Conservation (phyloP, 495 filamentous ascomycete species). For the Peziza echinospora region DNA sequence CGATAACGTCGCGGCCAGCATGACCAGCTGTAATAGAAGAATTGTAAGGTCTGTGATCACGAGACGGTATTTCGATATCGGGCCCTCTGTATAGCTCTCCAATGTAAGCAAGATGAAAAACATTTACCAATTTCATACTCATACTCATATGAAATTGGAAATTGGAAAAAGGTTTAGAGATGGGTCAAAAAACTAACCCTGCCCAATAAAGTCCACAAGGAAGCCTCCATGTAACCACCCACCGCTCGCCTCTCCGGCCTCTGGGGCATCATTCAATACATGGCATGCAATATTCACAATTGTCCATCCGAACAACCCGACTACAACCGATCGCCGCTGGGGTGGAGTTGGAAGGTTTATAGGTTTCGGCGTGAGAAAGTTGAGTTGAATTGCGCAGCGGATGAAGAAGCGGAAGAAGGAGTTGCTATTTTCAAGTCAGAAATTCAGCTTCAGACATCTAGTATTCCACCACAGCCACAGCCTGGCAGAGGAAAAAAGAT, state of each 20-base stretch:
- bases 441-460: background rate
- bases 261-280: slow-evolving; percentile 28
- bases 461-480: background rate
- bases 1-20: slow-evolving; percentile 11
- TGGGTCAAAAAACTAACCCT: slow-evolving; percentile 18
- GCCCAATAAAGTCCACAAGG: slow-evolving; percentile 53
- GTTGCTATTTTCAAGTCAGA: slow-evolving; percentile 26
- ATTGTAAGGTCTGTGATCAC: slow-evolving; percentile 9
- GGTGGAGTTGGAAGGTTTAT: slow-evolving; percentile 30
- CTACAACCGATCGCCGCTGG: slow-evolving; percentile 32
- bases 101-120: too few relatives aligned
- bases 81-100: too few relatives aligned
- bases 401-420: slow-evolving; percentile 39
- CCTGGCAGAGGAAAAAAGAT: background rate
- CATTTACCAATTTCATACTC: too few relatives aligned
- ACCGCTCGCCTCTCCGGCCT: slow-evolving; percentile 39
- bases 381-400: slow-evolving; percentile 37
- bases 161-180: too few relatives aligned
- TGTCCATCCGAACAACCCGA: slow-evolving; percentile 34
- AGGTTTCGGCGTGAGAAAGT: slow-evolving; percentile 47
- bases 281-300: slow-evolving; percentile 39
- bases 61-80: slow-evolving; percentile 17
- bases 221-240: slow-evolving; percentile 49
- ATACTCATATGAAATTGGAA: too few relatives aligned
- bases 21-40: slow-evolving; percentile 13